These are phyloP conservation scores for Ambrosia hybrid DNA, from an alignment of 140 eudicot species.

Conservation along the genomic window DNA sequence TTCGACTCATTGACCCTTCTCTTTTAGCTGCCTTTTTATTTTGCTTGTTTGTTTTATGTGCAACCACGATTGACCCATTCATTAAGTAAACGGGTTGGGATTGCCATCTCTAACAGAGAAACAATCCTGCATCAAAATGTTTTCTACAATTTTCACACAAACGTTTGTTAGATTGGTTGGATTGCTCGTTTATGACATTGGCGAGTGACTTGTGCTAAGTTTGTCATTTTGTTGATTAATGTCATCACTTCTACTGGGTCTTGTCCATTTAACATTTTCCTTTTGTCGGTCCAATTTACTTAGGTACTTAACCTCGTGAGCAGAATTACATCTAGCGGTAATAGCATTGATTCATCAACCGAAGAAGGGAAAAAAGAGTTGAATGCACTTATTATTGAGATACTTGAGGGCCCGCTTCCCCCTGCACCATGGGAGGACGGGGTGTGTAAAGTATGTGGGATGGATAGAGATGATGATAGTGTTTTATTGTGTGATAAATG, in stretches of 20 bases:
- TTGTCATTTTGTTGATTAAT: neutral
- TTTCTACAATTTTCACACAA: neutral
- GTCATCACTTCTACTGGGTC: neutral
- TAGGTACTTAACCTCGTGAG: constrained; percentile 70
- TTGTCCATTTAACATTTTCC: neutral
- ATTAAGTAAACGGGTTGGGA: neutral
- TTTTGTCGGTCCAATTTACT: constrained; percentile 10
- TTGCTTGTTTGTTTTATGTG: neutral
- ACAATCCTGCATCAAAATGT: constrained; percentile 1
- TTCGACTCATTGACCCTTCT: neutral
- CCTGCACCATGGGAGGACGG: constrained; percentile 98
- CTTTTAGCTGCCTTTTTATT: neutral
- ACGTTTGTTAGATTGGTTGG: neutral
- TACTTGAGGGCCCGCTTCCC: constrained; percentile 62
- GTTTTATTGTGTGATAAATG: constrained; percentile 90
- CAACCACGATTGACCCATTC: neutral
- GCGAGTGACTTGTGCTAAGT: neutral
- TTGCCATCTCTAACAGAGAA: constrained; percentile 7
- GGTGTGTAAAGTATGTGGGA: constrained; percentile 92
- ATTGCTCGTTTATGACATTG: constrained; percentile 5
- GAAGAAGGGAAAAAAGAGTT: constrained; percentile 65
- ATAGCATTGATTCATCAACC: constrained; percentile 26
- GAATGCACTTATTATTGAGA: constrained; percentile 39
- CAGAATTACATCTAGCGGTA: constrained; percentile 39
- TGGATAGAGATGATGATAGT: constrained; percentile 91